phyloP scores from a whole-genome alignment of 1,284 basidiomycete genomes.

The Microbotryum violaceum region DNA sequence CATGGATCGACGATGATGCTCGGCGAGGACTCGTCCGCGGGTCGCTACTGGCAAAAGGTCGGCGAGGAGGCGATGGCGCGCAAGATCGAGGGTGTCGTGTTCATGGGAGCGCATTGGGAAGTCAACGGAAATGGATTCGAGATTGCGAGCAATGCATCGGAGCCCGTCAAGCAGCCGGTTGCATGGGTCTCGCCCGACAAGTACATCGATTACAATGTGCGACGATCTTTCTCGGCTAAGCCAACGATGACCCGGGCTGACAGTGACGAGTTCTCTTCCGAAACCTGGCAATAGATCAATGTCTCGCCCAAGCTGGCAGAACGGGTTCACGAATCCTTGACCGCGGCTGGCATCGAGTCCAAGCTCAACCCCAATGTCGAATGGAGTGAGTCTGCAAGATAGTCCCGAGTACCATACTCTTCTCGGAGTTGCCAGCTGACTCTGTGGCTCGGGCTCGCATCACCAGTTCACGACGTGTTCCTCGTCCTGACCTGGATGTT shows the following conservation, averaged over 20 bases:
- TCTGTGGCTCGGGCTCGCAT: not conserved
- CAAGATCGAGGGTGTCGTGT: slow-evolving; percentile 32
- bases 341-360: slow-evolving; percentile 28
- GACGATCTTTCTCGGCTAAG: not conserved
- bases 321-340: slow-evolving; percentile 17
- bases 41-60: slow-evolving; percentile 29
- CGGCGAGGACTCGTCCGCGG: slow-evolving; percentile 30
- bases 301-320: slow-evolving; percentile 22
- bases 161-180: slow-evolving; percentile 31
- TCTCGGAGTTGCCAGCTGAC: not conserved
- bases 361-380: slow-evolving; percentile 29
- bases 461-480: slow-evolving; percentile 33
- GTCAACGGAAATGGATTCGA: slow-evolving; percentile 23
- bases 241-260: not conserved
- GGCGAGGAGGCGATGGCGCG: slow-evolving; percentile 28
- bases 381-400: slow-evolving; percentile 8
- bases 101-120: slow-evolving; percentile 36
- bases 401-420: not conserved
- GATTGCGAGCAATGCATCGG: slow-evolving; percentile 24
- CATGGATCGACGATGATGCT: slow-evolving; percentile 36
- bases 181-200: slow-evolving; percentile 32
- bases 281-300: slow-evolving; percentile 19
- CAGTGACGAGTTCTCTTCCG: not conserved
- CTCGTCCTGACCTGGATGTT: slow-evolving; percentile 35
- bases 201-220: slow-evolving; percentile 29